These are phyloP conservation scores for Backusella tuberculispora DNA, from an alignment of 192 early-diverging fungal species.

Conservation along the genomic window DNA sequence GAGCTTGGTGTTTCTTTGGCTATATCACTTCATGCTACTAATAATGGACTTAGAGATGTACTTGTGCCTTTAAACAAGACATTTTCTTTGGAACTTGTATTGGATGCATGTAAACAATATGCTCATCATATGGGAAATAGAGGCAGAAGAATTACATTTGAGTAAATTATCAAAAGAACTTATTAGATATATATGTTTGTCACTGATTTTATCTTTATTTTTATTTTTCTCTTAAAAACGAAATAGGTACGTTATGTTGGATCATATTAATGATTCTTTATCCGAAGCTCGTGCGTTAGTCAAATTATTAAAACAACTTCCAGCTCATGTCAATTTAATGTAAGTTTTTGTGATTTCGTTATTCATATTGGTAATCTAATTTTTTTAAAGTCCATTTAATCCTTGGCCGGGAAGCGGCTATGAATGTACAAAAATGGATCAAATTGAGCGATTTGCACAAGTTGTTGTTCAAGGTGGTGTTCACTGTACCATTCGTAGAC, in stretches of 20 bases:
- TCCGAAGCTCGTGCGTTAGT: constrained; percentile 71
- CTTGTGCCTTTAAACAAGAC: constrained; percentile 89
- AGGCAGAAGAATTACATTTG: constrained; percentile 82
- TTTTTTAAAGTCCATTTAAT: constrained; percentile 71
- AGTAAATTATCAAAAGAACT: constrained; percentile 49
- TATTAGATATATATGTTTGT: background rate
- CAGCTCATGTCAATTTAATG: constrained; percentile 79
- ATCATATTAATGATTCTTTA: constrained; percentile 79
- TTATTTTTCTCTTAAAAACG: background rate
- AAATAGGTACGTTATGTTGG: constrained; percentile 81
- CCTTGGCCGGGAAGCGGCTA: constrained; percentile 84
- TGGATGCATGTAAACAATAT: constrained; percentile 73
- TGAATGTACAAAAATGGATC: constrained; percentile 54
- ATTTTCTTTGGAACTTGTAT: constrained; percentile 71
- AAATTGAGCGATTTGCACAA: constrained; percentile 60
- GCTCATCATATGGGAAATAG: constrained; percentile 51
- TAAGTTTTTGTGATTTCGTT: constrained; percentile 24
- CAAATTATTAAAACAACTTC: constrained; percentile 61
- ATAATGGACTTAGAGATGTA: constrained; percentile 70
- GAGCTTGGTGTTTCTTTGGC: constrained; percentile 77
- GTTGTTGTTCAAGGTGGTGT: constrained; percentile 53
- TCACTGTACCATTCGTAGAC: constrained; percentile 63
- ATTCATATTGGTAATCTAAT: background rate
- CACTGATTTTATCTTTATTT: too few species aligned
- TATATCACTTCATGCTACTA: constrained; percentile 84